Conservation (phyloP, 176 grass and related monocot species). For the Oryza meyeriana region DNA sequence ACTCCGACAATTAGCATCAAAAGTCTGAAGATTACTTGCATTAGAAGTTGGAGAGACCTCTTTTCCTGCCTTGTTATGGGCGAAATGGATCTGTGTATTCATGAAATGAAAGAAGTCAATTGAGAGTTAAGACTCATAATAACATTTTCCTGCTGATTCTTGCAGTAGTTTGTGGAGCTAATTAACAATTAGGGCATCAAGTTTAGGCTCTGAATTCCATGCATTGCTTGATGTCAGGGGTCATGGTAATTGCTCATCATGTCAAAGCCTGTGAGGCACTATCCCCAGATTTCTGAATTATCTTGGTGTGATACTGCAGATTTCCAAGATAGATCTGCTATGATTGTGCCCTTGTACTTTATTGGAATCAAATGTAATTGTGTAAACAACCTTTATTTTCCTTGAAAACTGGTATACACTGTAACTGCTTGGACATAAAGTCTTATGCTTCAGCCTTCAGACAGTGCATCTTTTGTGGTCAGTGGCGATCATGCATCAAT, state of each 20-base stretch:
- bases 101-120: slow-evolving; percentile 2
- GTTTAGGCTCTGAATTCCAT: neutral
- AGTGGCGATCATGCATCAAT: neutral
- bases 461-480: neutral
- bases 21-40: slow-evolving; percentile 17
- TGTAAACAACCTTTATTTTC: neutral
- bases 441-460: slow-evolving; percentile 4
- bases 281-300: neutral
- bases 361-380: neutral
- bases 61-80: slow-evolving; percentile 17
- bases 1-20: neutral
- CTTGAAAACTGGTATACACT: neutral
- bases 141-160: neutral
- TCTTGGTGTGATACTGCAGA: neutral
- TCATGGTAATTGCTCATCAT: slow-evolving; percentile 10
- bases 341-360: slow-evolving; percentile 32
- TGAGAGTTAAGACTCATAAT: slow-evolving; percentile 5
- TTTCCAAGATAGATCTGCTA: slow-evolving; percentile 27
- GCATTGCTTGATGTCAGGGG: neutral
- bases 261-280: neutral
- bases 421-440: neutral
- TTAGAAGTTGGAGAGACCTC: slow-evolving; percentile 1
- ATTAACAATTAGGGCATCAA: neutral
- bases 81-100: slow-evolving; percentile 2
- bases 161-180: neutral